Conservation (phyloP, 2,329 filamentous ascomycete species). For the Scolecobasidium constrictum region DNA sequence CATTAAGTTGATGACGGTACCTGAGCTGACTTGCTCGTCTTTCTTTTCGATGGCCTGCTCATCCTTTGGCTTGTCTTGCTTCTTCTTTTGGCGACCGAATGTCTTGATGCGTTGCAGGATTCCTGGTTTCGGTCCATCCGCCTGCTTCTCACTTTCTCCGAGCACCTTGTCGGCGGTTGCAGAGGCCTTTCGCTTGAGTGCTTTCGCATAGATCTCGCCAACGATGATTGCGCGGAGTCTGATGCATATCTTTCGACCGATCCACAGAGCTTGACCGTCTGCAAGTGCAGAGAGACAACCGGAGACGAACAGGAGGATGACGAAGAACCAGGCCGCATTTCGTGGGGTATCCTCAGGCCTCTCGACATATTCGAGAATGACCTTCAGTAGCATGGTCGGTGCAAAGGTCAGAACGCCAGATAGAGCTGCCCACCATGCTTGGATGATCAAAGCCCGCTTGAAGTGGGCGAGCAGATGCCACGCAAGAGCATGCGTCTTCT, state of each 20-base stretch:
- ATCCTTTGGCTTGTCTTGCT: constrained; percentile 31
- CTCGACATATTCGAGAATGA: constrained; percentile 91
- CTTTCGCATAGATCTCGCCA: constrained; percentile 94
- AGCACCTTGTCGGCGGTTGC: constrained; percentile 62
- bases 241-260: constrained; percentile 89
- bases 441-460: constrained; percentile 60
- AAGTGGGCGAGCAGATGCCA: constrained; percentile 81
- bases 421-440: constrained; percentile 70
- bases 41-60: constrained; percentile 18
- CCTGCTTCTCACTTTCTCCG: constrained; percentile 43
- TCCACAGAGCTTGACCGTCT: constrained; percentile 81
- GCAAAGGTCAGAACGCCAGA: constrained; percentile 80
- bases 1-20: constrained; percentile 99
- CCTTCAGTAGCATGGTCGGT: constrained; percentile 80
- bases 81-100: constrained; percentile 48
- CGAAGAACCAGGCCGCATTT: constrained; percentile 93
- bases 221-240: constrained; percentile 89
- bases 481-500: constrained; percentile 68
- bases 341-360: constrained; percentile 60
- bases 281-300: constrained; percentile 72
- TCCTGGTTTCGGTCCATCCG: constrained; percentile 30
- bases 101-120: constrained; percentile 37
- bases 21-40: constrained; percentile 65
- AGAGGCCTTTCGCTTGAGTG: constrained; percentile 79
- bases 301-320: constrained; percentile 77